Evolutionary conservation across 129 eudicot species (phyloP), one percentile per base, ranked within the genome.

Genomic region (Smallanthus sonchifolius): DNA sequence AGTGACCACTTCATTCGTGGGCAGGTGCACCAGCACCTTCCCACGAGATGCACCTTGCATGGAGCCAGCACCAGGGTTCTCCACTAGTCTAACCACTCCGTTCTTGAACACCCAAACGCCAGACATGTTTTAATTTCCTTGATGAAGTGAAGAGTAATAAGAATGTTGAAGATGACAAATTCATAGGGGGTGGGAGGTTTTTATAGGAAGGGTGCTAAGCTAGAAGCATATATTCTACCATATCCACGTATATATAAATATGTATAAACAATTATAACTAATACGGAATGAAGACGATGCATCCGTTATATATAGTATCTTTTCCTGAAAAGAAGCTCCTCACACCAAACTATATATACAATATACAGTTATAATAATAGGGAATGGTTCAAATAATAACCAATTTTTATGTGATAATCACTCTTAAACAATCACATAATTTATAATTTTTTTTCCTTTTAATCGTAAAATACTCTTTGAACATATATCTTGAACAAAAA

Each of bases 41-140:
- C 89, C 77, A 17, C 82, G 82, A 78, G 79, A 65, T 0, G 71
- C 65, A 9, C 95, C 88, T 35, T 82, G 86, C 43, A 60, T 47
- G 4, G 91, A 78, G 48, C 78, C 81, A 0, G 81, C 87, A 40
- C 78, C 82, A 0, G 97, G 86, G 79, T 89, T 92, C 78, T 89
- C 94, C 63, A 91, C 92, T 0, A 92, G 90, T 10, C 92, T 75
- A 36, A 92, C 84, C 10, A 92, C 96, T 1, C 98, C 96, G 40
- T 92, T 89, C 72, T 92, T 92, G 83, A 92, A 92, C 73, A 89
- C 95, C 98, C 98, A 92, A 43, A 92, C 98, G 45, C 98, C 98
- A 4, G 98, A 92, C 98, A 92, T 92, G 37, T 16, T 42, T 30
- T 59, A 34, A 10, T 32, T 62, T 64, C 0, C 10, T 44, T 51